phyloP scores from a whole-genome alignment of 1,284 basidiomycete species.

The Fomitiporia mediterranea region DNA sequence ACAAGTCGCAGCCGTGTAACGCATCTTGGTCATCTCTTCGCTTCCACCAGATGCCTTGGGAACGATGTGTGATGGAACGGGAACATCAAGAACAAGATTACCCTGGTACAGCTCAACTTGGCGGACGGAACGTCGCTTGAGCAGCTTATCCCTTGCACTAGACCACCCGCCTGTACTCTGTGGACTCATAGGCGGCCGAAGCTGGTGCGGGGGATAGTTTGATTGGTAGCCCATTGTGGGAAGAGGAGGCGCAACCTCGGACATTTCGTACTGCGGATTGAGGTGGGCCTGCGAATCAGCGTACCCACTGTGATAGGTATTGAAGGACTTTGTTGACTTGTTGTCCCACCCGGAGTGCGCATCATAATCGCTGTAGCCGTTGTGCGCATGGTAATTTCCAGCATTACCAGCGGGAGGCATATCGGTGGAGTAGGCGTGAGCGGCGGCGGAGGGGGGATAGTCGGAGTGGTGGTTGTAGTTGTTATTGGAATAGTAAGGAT shows the following conservation, averaged over 20 bases:
- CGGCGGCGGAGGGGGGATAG: conserved; percentile 28
- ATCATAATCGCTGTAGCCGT: conserved; percentile 25
- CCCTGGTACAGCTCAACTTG: conserved; percentile 80
- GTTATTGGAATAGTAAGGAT: conserved; percentile 39
- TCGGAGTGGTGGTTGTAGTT: conserved; percentile 25
- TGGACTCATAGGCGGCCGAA: conserved; percentile 41
- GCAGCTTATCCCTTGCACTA: conserved; percentile 65
- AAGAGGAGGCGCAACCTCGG: conserved; percentile 50
- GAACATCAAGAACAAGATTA: conserved; percentile 79
- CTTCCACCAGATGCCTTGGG: conserved; percentile 55
- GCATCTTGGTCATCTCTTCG: conserved; percentile 81
- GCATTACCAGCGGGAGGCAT: conserved; percentile 16
- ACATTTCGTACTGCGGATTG: conserved; percentile 55
- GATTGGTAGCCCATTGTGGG: conserved; percentile 48
- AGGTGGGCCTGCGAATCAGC: conserved; percentile 69
- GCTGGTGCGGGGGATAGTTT: conserved; percentile 56
- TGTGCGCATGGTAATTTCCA: conserved; percentile 23
- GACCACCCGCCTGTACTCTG: conserved; percentile 59
- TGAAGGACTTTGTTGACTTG: conserved; percentile 54
- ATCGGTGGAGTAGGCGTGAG: conserved; percentile 18
- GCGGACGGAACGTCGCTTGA: conserved; percentile 73
- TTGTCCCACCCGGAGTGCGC: conserved; percentile 50
- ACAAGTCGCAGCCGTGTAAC: conserved; percentile 91
- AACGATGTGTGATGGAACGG: conserved; percentile 73
- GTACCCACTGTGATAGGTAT: conserved; percentile 49